Conservation (phyloP, 371 early-diverging fungal genomes). For the Umbelopsis sp. region DNA sequence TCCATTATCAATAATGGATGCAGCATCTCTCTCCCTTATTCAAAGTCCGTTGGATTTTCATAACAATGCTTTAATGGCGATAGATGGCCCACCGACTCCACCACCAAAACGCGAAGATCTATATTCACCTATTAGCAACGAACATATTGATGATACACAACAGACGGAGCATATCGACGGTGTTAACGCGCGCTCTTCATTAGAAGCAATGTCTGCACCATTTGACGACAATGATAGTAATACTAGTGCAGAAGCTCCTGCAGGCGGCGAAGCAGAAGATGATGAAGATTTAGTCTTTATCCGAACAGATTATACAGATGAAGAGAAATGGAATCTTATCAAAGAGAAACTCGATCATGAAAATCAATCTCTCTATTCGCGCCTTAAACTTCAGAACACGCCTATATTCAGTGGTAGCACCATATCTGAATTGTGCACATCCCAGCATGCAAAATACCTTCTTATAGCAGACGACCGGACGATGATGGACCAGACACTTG, state of each 20-base stretch:
- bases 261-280: background rate
- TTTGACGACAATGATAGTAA: background rate
- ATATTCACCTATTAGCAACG: background rate
- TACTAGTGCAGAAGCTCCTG: too few species aligned
- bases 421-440: background rate
- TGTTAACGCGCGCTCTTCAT: background rate
- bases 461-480: background rate
- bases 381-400: background rate
- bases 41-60: background rate
- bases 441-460: background rate
- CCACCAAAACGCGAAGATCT: background rate
- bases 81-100: background rate
- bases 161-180: too few species aligned
- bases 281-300: background rate
- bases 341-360: background rate
- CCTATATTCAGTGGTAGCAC: background rate
- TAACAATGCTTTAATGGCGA: too few species aligned
- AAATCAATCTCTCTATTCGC: background rate
- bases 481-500: background rate
- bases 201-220: background rate
- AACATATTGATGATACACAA: background rate
- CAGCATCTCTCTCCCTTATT: background rate
- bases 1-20: conserved; percentile 43
- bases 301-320: conserved; percentile 4
- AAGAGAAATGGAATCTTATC: background rate